Evolutionary conservation across 805 yeast species (phyloP).

Genomic region (Saccharomycopsis schoenii): DNA sequence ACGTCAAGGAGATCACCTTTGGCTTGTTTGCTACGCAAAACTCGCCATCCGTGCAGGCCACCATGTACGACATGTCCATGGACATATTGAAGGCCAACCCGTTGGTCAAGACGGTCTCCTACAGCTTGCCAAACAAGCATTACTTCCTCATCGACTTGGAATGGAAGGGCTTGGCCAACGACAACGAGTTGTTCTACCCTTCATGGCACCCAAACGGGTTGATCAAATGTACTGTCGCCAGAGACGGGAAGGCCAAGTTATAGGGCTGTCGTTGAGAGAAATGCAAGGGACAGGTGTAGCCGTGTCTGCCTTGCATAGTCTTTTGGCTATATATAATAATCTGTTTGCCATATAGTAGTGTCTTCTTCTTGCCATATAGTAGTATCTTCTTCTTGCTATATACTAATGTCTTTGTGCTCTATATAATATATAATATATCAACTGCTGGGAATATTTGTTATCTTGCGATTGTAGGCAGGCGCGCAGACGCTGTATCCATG

Average conservation of each 20-base stretch:
- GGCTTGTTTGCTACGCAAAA: constrained; percentile 74
- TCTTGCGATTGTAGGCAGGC: too few species aligned
- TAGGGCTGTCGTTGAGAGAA: constrained; percentile 22
- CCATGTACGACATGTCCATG: constrained; percentile 87
- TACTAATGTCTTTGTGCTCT: too few species aligned
- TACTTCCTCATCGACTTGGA: constrained; percentile 70
- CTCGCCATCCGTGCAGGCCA: constrained; percentile 93
- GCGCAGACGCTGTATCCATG: too few species aligned
- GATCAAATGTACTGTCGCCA: constrained; percentile 78
- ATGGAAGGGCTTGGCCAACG: constrained; percentile 64
- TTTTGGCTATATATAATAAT: too few species aligned
- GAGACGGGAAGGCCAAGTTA: constrained; percentile 49
- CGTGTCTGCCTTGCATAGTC: too few species aligned
- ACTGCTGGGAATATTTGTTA: too few species aligned
- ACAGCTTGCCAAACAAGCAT: constrained; percentile 85
- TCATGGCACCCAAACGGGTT: constrained; percentile 88
- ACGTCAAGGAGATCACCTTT: constrained; percentile 60
- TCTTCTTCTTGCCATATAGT: too few species aligned
- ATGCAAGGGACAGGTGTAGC: too few species aligned
- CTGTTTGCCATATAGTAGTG: too few species aligned
- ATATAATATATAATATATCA: too few species aligned
- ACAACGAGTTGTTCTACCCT: constrained; percentile 81
- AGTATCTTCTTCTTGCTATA: too few species aligned
- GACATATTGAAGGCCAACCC: constrained; percentile 54
- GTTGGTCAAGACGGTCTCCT: constrained; percentile 54